Conservation (phyloP, 139 green algal species). For the Ulvella scutata region DNA sequence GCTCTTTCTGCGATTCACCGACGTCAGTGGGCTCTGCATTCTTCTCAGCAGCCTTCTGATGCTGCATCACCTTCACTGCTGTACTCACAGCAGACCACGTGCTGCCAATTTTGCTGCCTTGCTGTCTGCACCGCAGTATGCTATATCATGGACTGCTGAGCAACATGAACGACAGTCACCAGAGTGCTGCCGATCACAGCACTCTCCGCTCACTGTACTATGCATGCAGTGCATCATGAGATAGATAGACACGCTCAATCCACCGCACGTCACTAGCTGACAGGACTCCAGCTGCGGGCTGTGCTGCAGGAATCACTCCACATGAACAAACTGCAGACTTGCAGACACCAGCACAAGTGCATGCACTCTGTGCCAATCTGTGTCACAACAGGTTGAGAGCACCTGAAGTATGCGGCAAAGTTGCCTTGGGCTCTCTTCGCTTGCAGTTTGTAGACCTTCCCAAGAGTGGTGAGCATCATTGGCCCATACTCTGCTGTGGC, state of each 20-base stretch:
- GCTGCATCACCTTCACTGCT: neutral
- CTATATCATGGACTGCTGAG: too few relatives aligned
- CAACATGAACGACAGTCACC: too few relatives aligned
- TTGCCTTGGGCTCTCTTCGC: neutral
- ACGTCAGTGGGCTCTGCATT: neutral
- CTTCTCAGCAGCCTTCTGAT: neutral
- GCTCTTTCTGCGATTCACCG: neutral
- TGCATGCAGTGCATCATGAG: too few relatives aligned
- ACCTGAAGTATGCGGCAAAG: neutral
- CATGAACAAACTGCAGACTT: too few relatives aligned
- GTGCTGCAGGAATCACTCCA: too few relatives aligned
- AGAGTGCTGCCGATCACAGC: too few relatives aligned
- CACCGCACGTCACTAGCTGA: too few relatives aligned
- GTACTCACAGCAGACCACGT: neutral
- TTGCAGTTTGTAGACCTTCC: neutral
- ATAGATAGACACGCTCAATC: too few relatives aligned
- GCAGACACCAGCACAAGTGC: too few relatives aligned
- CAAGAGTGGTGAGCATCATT: neutral
- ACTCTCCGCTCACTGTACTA: too few relatives aligned
- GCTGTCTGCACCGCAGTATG: neutral
- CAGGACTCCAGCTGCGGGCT: too few relatives aligned
- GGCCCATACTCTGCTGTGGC: neutral
- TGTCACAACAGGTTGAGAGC: neutral
- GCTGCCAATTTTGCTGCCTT: neutral
- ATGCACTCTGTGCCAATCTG: too few relatives aligned